Evolutionary conservation across 305 asterid genomes (phyloP), one percentile per base, ranked within the genome.

Genomic region (Fraxinus albicans): DNA sequence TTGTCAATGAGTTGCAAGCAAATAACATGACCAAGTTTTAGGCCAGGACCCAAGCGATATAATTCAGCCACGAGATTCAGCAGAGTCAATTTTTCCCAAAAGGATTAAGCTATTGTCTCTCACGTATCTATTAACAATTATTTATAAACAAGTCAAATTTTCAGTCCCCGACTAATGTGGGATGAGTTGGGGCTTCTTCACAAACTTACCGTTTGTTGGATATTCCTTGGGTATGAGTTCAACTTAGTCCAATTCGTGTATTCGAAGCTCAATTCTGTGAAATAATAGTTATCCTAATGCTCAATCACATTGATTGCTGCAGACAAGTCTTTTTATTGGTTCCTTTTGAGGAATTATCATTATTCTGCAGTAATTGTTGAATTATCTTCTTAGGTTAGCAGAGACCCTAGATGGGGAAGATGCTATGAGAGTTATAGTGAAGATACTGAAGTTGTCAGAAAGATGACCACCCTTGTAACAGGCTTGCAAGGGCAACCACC

Each of bases 361-460:
- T n/a, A 76, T 76, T 63, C 82, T 21, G 70, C 74, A 74, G 82
- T 80, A 60, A 84, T 23, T 77, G 60, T 81, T 85, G 78, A 77
- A 35, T 74, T 81, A 67, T 84, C 44, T 47, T 83, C 87, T 67
- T 86, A 96, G 99, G 97, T 96, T 29, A 88, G 90, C 77, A 94
- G 91, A 88, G 99, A 96, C 75, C 99, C 99, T 47, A 92, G 99
- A 90, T 96, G 98, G 99, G 99, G 99, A 88, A 91, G 99, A 88
- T 85, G 88, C 88, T 96, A 94, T 40, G 98, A 96, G 85, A 93
- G 99, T 84, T 94, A 93, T 78, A 88, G 98, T 85, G 99, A 96
- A 86, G 90, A 91, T 87, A 89, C 98, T 67, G 93, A 93, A 80
- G 77, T 96, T 58, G 96, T 96, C 63, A 86, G 92, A 84, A 93